Conservation (phyloP, 371 early-diverging fungal species). For the Zychaea mexicana region DNA sequence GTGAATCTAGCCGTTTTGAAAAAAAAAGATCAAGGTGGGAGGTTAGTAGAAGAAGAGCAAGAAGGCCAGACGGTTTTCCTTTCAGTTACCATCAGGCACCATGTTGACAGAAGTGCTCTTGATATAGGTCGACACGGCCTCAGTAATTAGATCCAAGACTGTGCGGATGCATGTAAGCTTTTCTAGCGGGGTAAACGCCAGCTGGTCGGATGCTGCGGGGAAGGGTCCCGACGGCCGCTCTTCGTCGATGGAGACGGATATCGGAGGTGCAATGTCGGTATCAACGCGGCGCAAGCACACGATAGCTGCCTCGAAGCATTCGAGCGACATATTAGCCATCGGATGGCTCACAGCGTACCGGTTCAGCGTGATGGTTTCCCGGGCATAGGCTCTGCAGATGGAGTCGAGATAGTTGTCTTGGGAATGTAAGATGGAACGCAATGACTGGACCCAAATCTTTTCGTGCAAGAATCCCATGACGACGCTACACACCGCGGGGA, state of each 20-base stretch:
- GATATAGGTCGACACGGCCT: conserved; percentile 35
- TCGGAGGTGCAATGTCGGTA: conserved; percentile 21
- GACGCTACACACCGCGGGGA: conserved; percentile 50
- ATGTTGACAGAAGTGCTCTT: conserved; percentile 4
- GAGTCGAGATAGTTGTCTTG: conserved; percentile 43
- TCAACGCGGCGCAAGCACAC: conserved; percentile 33
- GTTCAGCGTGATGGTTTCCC: conserved; percentile 32
- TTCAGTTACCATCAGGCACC: conserved; percentile 27
- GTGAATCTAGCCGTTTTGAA: conserved; percentile 32
- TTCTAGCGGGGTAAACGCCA: conserved; percentile 53
- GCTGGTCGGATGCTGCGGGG: conserved; percentile 7
- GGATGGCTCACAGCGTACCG: conserved; percentile 46
- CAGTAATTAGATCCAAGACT: conserved; percentile 42
- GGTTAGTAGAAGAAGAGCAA: conserved; percentile 8
- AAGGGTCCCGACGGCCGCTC: not conserved
- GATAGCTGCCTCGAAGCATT: conserved; percentile 37
- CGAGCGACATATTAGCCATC: conserved; percentile 41
- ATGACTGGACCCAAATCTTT: conserved; percentile 60
- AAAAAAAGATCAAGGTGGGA: not conserved
- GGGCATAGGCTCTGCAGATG: conserved; percentile 33
- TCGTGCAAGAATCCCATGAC: conserved; percentile 62
- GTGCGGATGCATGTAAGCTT: conserved; percentile 40
- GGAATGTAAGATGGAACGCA: conserved; percentile 46
- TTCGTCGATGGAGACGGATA: conserved; percentile 8
- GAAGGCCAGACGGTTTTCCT: no score